Percentiles rank a stretch among this genome's conserved stretches.
phyloP scores from a whole-genome alignment of 176 grass and related monocot species.

The Ensete ventricosum region DNA sequence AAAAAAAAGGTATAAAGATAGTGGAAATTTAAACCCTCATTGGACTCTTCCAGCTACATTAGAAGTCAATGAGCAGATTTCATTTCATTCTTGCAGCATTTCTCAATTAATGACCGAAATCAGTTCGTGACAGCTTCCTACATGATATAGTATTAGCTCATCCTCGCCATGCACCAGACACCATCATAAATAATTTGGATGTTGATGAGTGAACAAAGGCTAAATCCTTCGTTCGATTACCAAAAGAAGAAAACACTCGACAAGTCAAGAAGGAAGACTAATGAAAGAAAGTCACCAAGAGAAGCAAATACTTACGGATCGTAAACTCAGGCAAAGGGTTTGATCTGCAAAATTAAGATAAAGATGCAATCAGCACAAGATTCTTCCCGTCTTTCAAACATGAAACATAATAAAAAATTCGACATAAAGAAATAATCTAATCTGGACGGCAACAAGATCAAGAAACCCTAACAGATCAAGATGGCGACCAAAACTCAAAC shows the following conservation, averaged over 20 bases:
- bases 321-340: constrained; percentile 58
- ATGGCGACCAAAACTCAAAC: background rate
- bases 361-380: constrained; percentile 17
- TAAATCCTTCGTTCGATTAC: no score
- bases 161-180: no score
- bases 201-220: background rate
- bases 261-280: background rate
- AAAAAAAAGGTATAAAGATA: background rate
- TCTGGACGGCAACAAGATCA: background rate
- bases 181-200: background rate
- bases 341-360: constrained; percentile 46
- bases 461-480: background rate
- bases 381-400: background rate
- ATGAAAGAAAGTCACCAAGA: background rate
- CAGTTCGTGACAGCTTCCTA: background rate
- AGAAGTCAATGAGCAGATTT: background rate
- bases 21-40: background rate
- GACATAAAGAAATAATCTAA: background rate
- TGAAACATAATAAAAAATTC: background rate
- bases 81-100: background rate
- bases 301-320: constrained; percentile 59
- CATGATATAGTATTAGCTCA: background rate
- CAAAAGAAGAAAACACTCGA: background rate
- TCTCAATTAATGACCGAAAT: background rate
- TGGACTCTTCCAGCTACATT: background rate